Percentiles rank a stretch among this genome's conserved stretches.
Evolutionary conservation across 179 eudicot species (phyloP).

Genomic region (Beta lomatogona): DNA sequence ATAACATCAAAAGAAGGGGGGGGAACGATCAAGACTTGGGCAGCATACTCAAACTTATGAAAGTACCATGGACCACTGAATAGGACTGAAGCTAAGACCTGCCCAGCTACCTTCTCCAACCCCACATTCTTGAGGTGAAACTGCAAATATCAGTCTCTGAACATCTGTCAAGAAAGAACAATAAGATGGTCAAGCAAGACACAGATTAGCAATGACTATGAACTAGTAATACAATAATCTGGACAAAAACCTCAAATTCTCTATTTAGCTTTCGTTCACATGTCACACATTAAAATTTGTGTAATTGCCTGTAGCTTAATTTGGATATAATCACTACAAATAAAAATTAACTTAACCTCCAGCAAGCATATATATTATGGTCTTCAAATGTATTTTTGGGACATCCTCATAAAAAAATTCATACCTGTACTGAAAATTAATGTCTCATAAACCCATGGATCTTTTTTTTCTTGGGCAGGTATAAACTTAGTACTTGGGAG

Average conservation of each 20-base stretch:
- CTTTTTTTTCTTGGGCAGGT: not conserved
- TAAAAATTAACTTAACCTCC: too few species aligned
- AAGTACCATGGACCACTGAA: conserved; percentile 63
- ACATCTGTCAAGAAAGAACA: conserved; percentile 37
- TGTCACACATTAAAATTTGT: too few species aligned
- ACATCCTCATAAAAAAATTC: not conserved
- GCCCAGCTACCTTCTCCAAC: conserved; percentile 86
- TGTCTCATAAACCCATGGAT: not conserved
- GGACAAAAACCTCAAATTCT: too few species aligned
- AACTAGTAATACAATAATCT: too few species aligned
- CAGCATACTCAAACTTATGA: conserved; percentile 2
- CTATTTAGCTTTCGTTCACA: too few species aligned
- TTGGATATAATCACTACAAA: not conserved
- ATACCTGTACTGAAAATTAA: not conserved
- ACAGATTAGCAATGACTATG: too few species aligned
- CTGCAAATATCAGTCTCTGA: conserved; percentile 52
- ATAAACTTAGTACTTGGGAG: not conserved
- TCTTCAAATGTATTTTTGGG: not conserved
- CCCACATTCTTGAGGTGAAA: conserved; percentile 63
- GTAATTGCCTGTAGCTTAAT: not conserved
- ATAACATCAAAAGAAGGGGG: not conserved
- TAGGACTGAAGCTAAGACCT: conserved; percentile 73
- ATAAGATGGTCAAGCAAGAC: conserved; percentile 4
- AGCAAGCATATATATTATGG: too few species aligned
- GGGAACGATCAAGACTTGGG: not conserved